Base-by-base conservation (phyloP, 2,329 filamentous ascomycete species). In the Fusarium scirpi region DNA sequence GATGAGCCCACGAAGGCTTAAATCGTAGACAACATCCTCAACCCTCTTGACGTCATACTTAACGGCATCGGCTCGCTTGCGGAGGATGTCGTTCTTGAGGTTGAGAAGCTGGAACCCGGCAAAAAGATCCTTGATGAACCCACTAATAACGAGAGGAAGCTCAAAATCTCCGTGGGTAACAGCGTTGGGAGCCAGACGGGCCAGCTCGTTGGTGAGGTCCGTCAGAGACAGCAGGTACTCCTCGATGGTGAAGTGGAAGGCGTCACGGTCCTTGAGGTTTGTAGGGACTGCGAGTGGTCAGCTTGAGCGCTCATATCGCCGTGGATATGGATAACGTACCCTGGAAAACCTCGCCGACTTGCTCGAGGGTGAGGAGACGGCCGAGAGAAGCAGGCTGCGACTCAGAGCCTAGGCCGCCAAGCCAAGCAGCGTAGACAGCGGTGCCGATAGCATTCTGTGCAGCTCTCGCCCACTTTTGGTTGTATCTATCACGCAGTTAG, bases 21-120 rank as follows among this genome's bases (percentile, higher is more conserved):
- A 83, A 79, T 99, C 96, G 78, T 99, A 99, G 53, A 98, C 95
- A 15, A 99, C 94, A 78, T 98, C 96, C 84, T 99, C 96, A 15
- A 98, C 94, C 80, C 97, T 95, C 86, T 98, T 99, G 76, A 99
- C 94, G 76, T 92, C 91, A 79, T 99, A 99, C 85, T 99, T 99
- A 81, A 99, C 92, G 8, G 91, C 92, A 82, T 99, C 96, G 59
- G 93, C 94, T 67, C 94, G 88, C 83, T 94, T 93, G 64, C 96
- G 88, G 76, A 99, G 82, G 24, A 90, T 90, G 79, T 99, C 96
- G 76, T 99, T 99, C 86, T 98, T 98, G 74, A 99, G 85, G 79
- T 99, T 99, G 72, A 99, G 88, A 72, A 98, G 89, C 86, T 98
- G 96, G 83, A 99, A 99, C 18, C 95, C 96, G 5, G 94, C 93